Percentiles rank a stretch among this genome's conserved stretches.
Evolutionary conservation across 2,329 filamentous ascomycete species (phyloP).

Genomic region (Penicillium capsulatum): DNA sequence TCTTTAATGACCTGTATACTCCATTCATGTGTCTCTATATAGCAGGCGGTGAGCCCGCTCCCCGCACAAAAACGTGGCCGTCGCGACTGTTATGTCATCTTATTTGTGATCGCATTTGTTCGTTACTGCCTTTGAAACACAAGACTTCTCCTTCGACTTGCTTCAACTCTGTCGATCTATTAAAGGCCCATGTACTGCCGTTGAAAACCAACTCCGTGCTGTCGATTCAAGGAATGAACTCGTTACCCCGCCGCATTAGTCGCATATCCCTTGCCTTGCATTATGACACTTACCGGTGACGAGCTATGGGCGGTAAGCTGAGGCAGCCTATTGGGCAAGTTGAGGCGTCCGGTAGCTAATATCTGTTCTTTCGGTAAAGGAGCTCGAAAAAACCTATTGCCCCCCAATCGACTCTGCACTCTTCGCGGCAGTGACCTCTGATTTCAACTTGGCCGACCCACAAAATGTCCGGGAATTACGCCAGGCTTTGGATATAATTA

Average conservation of each 20-base stretch:
- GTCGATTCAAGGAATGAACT: not conserved
- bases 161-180: too few relatives aligned
- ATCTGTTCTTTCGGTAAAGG: slow-evolving; percentile 21
- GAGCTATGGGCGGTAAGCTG: not conserved
- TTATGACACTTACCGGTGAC: not conserved
- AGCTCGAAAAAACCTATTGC: slow-evolving; percentile 64
- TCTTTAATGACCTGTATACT: too few relatives aligned
- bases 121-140: too few relatives aligned
- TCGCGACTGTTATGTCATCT: too few relatives aligned
- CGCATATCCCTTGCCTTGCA: not conserved
- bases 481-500: slow-evolving; percentile 61
- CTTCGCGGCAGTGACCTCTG: slow-evolving; percentile 68
- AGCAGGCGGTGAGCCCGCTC: too few relatives aligned
- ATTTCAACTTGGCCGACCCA: slow-evolving; percentile 61
- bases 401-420: slow-evolving; percentile 72
- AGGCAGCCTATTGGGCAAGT: not conserved
- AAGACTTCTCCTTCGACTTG: too few relatives aligned
- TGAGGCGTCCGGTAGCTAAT: not conserved
- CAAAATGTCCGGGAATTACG: slow-evolving; percentile 53
- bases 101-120: too few relatives aligned
- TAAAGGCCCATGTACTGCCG: too few relatives aligned
- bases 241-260: not conserved
- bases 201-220: too few relatives aligned
- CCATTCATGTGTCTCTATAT: too few relatives aligned
- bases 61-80: too few relatives aligned